phyloP scores from a whole-genome alignment of 2,329 filamentous ascomycete genomes.

The Fusarium camptoceras region DNA sequence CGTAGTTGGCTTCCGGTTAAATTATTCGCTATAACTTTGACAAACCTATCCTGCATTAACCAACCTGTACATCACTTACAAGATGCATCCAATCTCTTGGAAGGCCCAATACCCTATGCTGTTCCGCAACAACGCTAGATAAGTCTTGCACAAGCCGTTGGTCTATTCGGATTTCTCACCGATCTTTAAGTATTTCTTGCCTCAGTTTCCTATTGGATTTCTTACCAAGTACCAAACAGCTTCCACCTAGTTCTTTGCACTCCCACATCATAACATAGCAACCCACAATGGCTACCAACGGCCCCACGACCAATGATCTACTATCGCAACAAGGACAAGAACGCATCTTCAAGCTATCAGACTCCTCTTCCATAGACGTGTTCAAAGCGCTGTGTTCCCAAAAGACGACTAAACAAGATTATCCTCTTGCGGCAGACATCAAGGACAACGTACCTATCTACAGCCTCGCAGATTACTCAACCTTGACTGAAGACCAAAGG shows the following conservation, averaged over 20 bases:
- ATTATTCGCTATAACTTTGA: slow-evolving; percentile 4
- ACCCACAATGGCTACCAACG: slow-evolving; percentile 19
- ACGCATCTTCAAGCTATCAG: slow-evolving; percentile 43
- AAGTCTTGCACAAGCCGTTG: too few species aligned
- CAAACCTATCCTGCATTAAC: neutral
- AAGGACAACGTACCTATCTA: slow-evolving; percentile 68
- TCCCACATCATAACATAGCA: neutral
- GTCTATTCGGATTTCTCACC: slow-evolving; percentile 9
- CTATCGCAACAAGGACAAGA: slow-evolving; percentile 20
- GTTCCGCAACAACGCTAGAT: neutral
- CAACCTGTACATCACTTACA: neutral
- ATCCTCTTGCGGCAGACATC: slow-evolving; percentile 61
- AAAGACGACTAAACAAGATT: slow-evolving; percentile 52
- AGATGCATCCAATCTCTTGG: neutral
- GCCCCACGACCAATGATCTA: neutral
- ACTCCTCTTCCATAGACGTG: slow-evolving; percentile 54
- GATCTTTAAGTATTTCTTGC: slow-evolving; percentile 6
- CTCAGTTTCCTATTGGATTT: neutral
- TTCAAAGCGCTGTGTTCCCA: slow-evolving; percentile 60
- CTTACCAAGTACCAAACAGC: neutral
- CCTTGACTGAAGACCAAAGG: slow-evolving; percentile 35
- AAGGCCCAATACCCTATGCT: neutral
- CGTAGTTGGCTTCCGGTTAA: slow-evolving; percentile 1
- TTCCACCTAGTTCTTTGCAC: neutral
- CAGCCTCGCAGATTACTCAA: slow-evolving; percentile 55